Base-by-base conservation (phyloP, 1,284 basidiomycete species). In the Testicularia cyperi region DNA sequence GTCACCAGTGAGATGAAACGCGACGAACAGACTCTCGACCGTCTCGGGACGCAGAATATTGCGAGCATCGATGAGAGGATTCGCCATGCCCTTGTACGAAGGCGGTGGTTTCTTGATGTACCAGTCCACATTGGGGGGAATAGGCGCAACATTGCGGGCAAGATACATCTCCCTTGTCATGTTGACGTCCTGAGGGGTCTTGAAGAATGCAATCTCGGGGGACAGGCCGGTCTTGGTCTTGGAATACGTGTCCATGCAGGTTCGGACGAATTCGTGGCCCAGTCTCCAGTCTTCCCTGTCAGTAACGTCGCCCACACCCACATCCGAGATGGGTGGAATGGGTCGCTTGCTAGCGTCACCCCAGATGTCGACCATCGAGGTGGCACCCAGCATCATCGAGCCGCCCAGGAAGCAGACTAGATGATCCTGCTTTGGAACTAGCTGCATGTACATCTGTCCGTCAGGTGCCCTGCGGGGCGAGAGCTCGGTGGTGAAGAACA, bases 391-490 rank as follows among this genome's bases (percentile, higher is more conserved):
- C 82, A 96, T 86, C 64, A 96, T 83, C 2, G 88, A 88, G 5
- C 91, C 92, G 25, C 87, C 91, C 33, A 96, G 79, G 84, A 96
- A 97, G 78, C 92, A 96, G 1, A 90, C 92, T 16, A 97, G 83
- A 77, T 96, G 92, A 75, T 97, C 92, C 79, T 97, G 92, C 77
- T 95, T 94, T 13, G 88, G 87, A 2, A 82, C 80, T 13, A 88
- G 79, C 19, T 33, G 30, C 55, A 68, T 67, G 23, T 28, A 46
- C 6, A 37, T 40, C 6, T 33, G 21, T 8, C 48, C 48, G 10
- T 54, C 43, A 8, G 2, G 1, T 12, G 10, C 23, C 14, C 51
- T 28, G 5, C 46, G 40, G 2, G 61, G 61, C 9, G 35, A 37
- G 5, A 96, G 82, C 76, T 97, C 92, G 36, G 86, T 83, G 0